Conservation (phyloP, 345 rosid genomes). For the Pugionium dolabratum region DNA sequence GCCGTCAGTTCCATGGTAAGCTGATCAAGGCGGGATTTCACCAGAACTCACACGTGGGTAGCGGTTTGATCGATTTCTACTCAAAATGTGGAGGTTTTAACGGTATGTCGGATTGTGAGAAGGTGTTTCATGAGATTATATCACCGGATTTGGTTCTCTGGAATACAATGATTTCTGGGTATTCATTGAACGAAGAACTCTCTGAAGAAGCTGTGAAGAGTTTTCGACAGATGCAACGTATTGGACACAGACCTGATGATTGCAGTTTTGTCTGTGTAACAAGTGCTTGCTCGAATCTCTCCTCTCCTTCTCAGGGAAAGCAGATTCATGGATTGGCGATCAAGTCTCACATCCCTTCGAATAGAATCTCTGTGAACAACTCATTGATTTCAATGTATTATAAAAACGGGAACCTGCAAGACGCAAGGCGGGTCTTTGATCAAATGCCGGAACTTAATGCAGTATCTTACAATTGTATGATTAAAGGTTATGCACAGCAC, state of each 20-base stretch:
- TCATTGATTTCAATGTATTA: conserved; percentile 75
- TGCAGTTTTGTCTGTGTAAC: conserved; percentile 80
- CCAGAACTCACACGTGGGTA: conserved; percentile 74
- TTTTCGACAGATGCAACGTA: conserved; percentile 60
- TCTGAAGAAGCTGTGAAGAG: conserved; percentile 68
- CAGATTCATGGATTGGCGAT: conserved; percentile 75
- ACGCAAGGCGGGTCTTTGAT: conserved; percentile 66
- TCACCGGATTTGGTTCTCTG: conserved; percentile 74
- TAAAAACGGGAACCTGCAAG: conserved; percentile 68
- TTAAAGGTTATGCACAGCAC: conserved; percentile 80
- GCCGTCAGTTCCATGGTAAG: conserved; percentile 73
- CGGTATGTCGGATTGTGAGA: conserved; percentile 54
- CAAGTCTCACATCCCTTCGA: conserved; percentile 67
- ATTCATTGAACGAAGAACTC: conserved; percentile 63
- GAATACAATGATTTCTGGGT: conserved; percentile 93
- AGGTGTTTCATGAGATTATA: conserved; percentile 67
- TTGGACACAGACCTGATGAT: conserved; percentile 76
- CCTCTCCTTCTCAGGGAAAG: conserved; percentile 78
- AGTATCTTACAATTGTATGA: conserved; percentile 74
- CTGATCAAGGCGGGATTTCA: conserved; percentile 70
- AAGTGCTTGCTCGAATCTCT: conserved; percentile 72
- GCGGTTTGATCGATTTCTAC: conserved; percentile 87
- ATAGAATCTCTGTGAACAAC: conserved; percentile 67
- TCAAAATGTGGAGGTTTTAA: conserved; percentile 62
- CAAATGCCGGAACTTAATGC: conserved; percentile 65